phyloP scores from a whole-genome alignment of 2,329 filamentous ascomycete genomes.

The Pseudocercospora crystallina region DNA sequence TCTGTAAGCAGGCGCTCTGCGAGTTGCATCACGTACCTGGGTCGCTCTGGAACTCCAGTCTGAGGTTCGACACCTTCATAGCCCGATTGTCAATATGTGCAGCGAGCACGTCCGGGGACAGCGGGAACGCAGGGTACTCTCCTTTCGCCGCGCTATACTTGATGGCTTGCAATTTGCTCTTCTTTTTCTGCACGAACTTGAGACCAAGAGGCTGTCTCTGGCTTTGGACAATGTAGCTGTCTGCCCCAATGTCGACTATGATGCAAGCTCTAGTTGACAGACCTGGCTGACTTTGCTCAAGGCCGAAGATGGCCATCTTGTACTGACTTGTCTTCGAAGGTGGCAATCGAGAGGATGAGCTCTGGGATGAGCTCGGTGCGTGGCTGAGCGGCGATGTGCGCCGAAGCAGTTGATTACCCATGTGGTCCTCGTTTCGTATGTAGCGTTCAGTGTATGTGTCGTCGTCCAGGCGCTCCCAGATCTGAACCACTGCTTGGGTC shows the following conservation, averaged over 20 bases:
- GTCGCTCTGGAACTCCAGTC: background rate
- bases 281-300: background rate
- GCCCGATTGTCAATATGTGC: background rate
- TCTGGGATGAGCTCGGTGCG: background rate
- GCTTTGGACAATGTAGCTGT: conserved; percentile 3
- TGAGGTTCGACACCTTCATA: background rate
- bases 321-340: conserved; percentile 4
- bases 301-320: conserved; percentile 6
- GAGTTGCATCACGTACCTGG: background rate
- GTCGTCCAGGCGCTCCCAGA: conserved; percentile 5
- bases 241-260: conserved; percentile 1
- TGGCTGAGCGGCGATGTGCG: background rate
- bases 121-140: conserved; percentile 2
- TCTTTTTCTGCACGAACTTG: background rate
- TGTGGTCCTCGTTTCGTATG: background rate
- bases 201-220: background rate
- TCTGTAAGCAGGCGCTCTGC: no score
- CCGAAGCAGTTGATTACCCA: background rate
- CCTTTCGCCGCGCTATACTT: background rate
- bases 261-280: background rate
- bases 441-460: conserved; percentile 4
- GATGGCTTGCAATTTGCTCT: conserved; percentile 2
- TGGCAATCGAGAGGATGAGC: background rate
- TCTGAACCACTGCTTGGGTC: conserved; percentile 2
- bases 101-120: conserved; percentile 4